Percentiles rank a stretch among this genome's conserved stretches.
phyloP scores from a whole-genome alignment of 495 filamentous ascomycete species.

The Terfezia claveryi region DNA sequence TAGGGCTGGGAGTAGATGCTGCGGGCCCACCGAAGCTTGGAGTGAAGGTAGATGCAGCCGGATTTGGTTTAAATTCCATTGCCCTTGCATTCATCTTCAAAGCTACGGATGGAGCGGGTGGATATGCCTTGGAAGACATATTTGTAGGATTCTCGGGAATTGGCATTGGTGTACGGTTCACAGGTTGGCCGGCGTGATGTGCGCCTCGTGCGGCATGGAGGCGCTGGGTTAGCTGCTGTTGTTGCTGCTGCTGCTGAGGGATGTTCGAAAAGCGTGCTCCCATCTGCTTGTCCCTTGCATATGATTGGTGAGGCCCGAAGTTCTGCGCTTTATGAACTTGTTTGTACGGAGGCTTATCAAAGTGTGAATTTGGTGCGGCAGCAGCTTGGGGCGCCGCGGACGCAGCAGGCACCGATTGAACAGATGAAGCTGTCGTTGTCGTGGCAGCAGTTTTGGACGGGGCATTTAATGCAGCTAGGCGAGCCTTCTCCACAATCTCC shows the following conservation, averaged over 20 bases:
- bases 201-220: neutral
- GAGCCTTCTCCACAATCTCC: constrained; percentile 67
- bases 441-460: neutral
- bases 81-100: constrained; percentile 45
- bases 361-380: neutral
- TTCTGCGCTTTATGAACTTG: neutral
- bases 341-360: neutral
- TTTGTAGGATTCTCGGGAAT: neutral
- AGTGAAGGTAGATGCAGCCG: constrained; percentile 42
- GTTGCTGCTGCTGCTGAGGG: constrained; percentile 13
- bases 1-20: constrained; percentile 31
- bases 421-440: neutral
- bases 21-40: constrained; percentile 26
- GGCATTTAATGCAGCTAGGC: neutral
- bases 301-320: neutral
- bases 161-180: neutral
- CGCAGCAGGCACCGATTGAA: neutral
- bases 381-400: neutral
- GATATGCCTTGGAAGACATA: neutral
- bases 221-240: constrained; percentile 6
- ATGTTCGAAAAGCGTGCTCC: constrained; percentile 13
- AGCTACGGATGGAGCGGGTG: constrained; percentile 22
- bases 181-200: neutral
- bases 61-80: constrained; percentile 49
- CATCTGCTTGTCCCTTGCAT: constrained; percentile 5